phyloP scores from a whole-genome alignment of 768 basidiomycete species.

The Lactifluus pinguis region DNA sequence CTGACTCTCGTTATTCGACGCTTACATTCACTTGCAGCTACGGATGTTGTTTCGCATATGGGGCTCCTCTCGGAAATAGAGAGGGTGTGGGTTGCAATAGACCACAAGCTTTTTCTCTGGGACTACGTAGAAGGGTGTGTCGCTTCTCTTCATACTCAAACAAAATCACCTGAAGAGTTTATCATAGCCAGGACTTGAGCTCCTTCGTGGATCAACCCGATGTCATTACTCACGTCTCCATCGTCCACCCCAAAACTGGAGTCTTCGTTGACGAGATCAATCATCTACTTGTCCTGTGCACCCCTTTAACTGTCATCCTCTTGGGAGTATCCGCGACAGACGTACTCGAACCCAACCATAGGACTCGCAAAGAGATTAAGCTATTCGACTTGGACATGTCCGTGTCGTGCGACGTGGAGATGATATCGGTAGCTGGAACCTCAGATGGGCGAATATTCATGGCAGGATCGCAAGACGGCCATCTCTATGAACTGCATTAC shows the following conservation, averaged over 20 bases:
- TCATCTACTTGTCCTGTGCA: slow-evolving; percentile 82
- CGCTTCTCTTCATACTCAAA: neutral
- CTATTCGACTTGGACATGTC: slow-evolving; percentile 87
- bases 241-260: slow-evolving; percentile 76
- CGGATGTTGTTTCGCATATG: slow-evolving; percentile 71
- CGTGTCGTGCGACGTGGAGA: slow-evolving; percentile 69
- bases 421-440: slow-evolving; percentile 77
- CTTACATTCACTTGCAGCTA: slow-evolving; percentile 33
- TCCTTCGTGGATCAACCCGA: slow-evolving; percentile 90
- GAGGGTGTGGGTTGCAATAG: slow-evolving; percentile 90
- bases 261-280: slow-evolving; percentile 93
- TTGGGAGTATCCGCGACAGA: slow-evolving; percentile 64
- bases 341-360: slow-evolving; percentile 31
- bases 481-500: slow-evolving; percentile 88
- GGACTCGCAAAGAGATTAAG: slow-evolving; percentile 60
- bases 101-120: slow-evolving; percentile 93
- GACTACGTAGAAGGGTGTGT: slow-evolving; percentile 89
- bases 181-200: slow-evolving; percentile 70
- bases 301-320: slow-evolving; percentile 72
- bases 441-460: slow-evolving; percentile 85
- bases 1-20: neutral
- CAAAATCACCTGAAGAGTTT: slow-evolving; percentile 4
- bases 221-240: slow-evolving; percentile 78
- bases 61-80: slow-evolving; percentile 90
- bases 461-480: slow-evolving; percentile 76